phyloP scores from a whole-genome alignment of 768 basidiomycete species.

The Dioszegia aurantiaca region DNA sequence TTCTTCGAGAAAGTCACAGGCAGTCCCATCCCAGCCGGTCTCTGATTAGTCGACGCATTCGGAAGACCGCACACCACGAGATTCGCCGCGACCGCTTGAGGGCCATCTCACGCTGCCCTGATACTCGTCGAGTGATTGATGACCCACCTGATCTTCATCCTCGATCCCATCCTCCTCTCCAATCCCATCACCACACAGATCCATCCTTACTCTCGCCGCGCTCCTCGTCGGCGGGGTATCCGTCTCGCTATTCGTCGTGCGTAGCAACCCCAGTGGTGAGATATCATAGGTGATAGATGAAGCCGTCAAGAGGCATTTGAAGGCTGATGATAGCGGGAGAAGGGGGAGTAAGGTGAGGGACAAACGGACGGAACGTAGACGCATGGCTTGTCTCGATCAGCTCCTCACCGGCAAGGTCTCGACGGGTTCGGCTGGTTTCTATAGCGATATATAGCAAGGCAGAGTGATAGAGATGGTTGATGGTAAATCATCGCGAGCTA shows the following conservation, averaged over 20 bases:
- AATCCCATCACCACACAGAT: constrained; percentile 43
- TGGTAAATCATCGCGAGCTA: not conserved
- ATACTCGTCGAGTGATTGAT: too few species aligned
- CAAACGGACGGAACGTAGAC: not conserved
- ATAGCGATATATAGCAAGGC: not conserved
- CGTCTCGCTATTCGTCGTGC: constrained; percentile 27
- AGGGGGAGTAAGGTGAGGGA: constrained; percentile 8
- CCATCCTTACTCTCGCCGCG: constrained; percentile 40
- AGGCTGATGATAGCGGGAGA: constrained; percentile 19
- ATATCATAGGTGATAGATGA: constrained; percentile 43
- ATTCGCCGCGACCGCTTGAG: too few species aligned
- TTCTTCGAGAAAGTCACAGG: too few species aligned
- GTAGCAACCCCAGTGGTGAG: constrained; percentile 28
- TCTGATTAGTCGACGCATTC: too few species aligned
- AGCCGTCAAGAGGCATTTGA: constrained; percentile 29
- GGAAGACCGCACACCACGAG: too few species aligned
- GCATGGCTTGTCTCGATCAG: not conserved
- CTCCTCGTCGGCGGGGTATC: constrained; percentile 49
- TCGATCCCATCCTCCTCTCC: constrained; percentile 37
- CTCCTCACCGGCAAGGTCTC: not conserved
- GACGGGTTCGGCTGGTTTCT: too few species aligned
- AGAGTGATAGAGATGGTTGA: not conserved
- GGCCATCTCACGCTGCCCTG: too few species aligned
- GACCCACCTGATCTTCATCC: constrained; percentile 50
- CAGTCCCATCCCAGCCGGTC: too few species aligned